Base-by-base conservation (phyloP, 78 protist species). In the Dictyostelium purpureum region DNA sequence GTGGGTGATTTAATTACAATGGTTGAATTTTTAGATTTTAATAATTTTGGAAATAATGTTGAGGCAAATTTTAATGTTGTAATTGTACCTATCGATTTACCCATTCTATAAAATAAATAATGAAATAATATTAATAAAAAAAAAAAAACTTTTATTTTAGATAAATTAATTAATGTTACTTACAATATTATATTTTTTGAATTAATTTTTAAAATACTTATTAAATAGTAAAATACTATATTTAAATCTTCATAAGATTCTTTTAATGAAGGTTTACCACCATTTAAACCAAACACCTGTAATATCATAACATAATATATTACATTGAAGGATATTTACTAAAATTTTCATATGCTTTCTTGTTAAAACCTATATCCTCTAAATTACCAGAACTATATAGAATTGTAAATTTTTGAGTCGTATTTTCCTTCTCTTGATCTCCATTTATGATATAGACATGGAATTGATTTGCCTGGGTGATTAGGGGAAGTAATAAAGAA, bases 381-480 rank as follows among this genome's bases (percentile, higher is more conserved):
- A 77, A 52, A 73, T 85, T 77, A 9, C 92, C 67, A 14, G 69
- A 54, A 57, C 82, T 85, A 31, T 85, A 85, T 5, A 85, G 51
- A 16, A 85, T 61, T 4, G 92, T 85, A 14, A 74, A 14, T 14
- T 11, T 73, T 59, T 3, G 92, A 85, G 1, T 54, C 76, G 33
- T 9, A 37, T 33, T 83, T 67, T 2, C 51, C 47, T n/a, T 73
- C 82, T 47, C 92, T 85, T 33, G 70, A 35, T 16, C 31, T 37
- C 92, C 92, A 85, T 47, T 85, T 85, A 35, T 74, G 92, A 61
- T 73, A 74, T 4, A 85, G 19, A 73, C 82, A 85, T 6, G 92
- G 92, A 45, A 85, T 85, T 0, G 76, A 56, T 61, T 85, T 81
- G 16, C n/a, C 18, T 11, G 38, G 56, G 16, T 45, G 45, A 43